phyloP scores from a whole-genome alignment of 1,284 basidiomycete genomes.

The Ganoderma resinaceum region DNA sequence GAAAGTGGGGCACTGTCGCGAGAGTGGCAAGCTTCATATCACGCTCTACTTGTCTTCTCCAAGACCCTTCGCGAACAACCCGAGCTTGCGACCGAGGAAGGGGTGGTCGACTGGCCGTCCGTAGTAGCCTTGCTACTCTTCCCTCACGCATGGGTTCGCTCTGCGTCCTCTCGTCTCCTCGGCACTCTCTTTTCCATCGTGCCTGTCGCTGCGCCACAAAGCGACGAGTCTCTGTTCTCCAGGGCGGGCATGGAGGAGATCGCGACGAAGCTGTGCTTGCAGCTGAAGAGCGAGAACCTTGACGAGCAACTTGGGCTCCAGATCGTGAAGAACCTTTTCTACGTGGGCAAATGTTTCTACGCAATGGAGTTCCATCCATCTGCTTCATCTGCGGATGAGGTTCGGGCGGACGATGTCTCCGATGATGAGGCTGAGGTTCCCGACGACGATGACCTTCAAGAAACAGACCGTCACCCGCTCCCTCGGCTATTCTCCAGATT shows the following conservation, averaged over 20 bases:
- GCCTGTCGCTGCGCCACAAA: constrained; percentile 48
- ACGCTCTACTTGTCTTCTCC: constrained; percentile 71
- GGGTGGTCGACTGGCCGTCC: constrained; percentile 66
- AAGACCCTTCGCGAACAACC: constrained; percentile 73
- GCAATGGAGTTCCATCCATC: constrained; percentile 42
- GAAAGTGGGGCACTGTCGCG: constrained; percentile 52
- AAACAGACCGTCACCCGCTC: constrained; percentile 65
- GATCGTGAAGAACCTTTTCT: constrained; percentile 94
- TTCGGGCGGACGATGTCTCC: constrained; percentile 31
- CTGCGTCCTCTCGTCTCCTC: constrained; percentile 80
- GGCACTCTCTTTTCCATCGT: constrained; percentile 71
- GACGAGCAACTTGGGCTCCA: constrained; percentile 84
- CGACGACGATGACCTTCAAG: constrained; percentile 42
- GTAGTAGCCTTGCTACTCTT: constrained; percentile 80
- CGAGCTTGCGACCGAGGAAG: constrained; percentile 47
- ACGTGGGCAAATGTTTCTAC: constrained; percentile 86
- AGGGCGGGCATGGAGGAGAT: constrained; percentile 68
- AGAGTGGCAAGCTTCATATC: constrained; percentile 89
- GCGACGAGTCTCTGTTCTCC: constrained; percentile 56
- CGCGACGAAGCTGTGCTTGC: constrained; percentile 79
- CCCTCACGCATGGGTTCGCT: constrained; percentile 95
- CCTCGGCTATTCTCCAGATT: constrained; percentile 95
- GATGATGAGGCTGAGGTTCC: constrained; percentile 42
- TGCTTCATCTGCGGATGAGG: constrained; percentile 23
- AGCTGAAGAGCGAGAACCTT: constrained; percentile 85